phyloP scores from a whole-genome alignment of 495 filamentous ascomycete species.

The Penicillium nucicola region DNA sequence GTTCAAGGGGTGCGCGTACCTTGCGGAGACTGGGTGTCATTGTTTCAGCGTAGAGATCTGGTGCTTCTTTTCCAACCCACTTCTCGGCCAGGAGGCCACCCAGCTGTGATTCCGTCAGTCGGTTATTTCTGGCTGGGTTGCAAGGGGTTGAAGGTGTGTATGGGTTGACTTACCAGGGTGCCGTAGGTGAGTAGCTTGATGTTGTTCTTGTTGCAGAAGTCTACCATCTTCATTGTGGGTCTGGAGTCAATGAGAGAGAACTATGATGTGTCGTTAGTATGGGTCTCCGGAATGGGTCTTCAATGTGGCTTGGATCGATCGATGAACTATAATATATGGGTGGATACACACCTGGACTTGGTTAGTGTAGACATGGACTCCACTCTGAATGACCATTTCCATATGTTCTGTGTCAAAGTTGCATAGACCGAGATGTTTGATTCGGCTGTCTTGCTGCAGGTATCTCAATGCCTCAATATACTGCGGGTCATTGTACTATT shows the following conservation, averaged over 20 bases:
- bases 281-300: not conserved
- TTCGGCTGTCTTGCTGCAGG: constrained; percentile 27
- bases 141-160: constrained; percentile 5
- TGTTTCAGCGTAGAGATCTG: constrained; percentile 30
- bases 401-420: constrained; percentile 41
- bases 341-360: constrained; percentile 36
- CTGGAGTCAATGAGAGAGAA: constrained; percentile 41
- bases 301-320: too few species aligned
- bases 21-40: constrained; percentile 44
- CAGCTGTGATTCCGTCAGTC: constrained; percentile 17
- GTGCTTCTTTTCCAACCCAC: constrained; percentile 33
- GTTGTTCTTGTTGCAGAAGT: constrained; percentile 31
- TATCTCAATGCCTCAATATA: constrained; percentile 35
- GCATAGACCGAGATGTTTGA: constrained; percentile 36
- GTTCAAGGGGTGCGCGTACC: not conserved
- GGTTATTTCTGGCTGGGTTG: too few species aligned
- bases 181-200: constrained; percentile 45
- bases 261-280: constrained; percentile 8
- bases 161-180: constrained; percentile 20
- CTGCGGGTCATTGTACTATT: constrained; percentile 36
- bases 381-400: constrained; percentile 29
- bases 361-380: constrained; percentile 32
- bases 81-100: constrained; percentile 39
- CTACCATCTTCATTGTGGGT: constrained; percentile 31
- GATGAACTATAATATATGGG: not conserved